Evolutionary conservation across 495 filamentous ascomycete genomes (phyloP).

Genomic region (Corynascus novoguineensis): DNA sequence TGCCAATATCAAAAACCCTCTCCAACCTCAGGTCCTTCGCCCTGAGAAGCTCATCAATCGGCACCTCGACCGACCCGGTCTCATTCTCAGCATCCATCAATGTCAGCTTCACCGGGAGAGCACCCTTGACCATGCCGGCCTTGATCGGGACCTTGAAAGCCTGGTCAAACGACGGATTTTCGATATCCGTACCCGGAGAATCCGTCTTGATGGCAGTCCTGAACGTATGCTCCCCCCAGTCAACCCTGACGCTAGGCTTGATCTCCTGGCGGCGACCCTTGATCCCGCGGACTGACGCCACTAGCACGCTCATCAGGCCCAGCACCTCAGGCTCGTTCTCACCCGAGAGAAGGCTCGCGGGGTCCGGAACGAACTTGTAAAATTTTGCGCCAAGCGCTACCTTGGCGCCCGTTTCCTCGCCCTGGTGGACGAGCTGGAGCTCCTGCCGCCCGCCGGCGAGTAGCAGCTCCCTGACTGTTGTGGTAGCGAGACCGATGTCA

Average conservation of each 20-base stretch:
- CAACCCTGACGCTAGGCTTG: slow-evolving; percentile 39
- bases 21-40: slow-evolving; percentile 30
- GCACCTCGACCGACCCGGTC: slow-evolving; percentile 31
- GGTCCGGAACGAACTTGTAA: slow-evolving; percentile 31
- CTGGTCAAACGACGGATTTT: slow-evolving; percentile 40
- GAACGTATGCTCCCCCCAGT: slow-evolving; percentile 33
- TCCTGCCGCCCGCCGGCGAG: slow-evolving; percentile 32
- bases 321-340: slow-evolving; percentile 21
- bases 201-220: slow-evolving; percentile 34
- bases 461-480: slow-evolving; percentile 35
- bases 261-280: slow-evolving; percentile 31
- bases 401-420: slow-evolving; percentile 25
- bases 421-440: slow-evolving; percentile 32
- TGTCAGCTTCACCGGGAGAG: slow-evolving; percentile 26
- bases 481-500: slow-evolving; percentile 36
- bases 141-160: slow-evolving; percentile 33
- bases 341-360: slow-evolving; percentile 24
- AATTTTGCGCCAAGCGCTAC: slow-evolving; percentile 32
- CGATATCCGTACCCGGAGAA: slow-evolving; percentile 36
- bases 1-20: slow-evolving; percentile 33
- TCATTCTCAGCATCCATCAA: slow-evolving; percentile 34
- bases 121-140: slow-evolving; percentile 27
- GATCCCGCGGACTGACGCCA: slow-evolving; percentile 34
- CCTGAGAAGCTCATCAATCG: slow-evolving; percentile 32
- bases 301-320: slow-evolving; percentile 33